Conservation (phyloP, 768 basidiomycete species). For the Boletus tomentosulus region DNA sequence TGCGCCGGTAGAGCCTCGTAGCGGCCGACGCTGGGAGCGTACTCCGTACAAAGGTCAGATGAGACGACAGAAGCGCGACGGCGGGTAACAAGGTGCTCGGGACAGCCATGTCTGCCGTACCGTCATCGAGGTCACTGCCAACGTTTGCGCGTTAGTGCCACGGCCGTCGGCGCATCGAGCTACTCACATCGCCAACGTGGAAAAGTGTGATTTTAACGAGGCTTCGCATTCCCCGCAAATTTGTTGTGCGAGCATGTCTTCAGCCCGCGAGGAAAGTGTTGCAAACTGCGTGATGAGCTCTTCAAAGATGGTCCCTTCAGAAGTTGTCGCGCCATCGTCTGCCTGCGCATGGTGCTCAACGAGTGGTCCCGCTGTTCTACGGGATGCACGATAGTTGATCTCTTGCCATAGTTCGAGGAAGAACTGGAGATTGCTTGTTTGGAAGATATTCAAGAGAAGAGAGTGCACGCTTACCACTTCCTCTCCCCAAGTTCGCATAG, state of each 20-base stretch:
- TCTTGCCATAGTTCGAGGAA: constrained; percentile 89
- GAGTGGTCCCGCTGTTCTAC: constrained; percentile 49
- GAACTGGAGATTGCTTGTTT: constrained; percentile 49
- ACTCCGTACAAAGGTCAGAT: constrained; percentile 62
- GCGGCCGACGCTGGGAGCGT: constrained; percentile 57
- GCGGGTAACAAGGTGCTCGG: constrained; percentile 72
- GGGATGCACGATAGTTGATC: constrained; percentile 57
- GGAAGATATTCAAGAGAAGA: neutral
- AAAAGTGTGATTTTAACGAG: constrained; percentile 69
- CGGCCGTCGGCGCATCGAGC: neutral
- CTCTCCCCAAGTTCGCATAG: constrained; percentile 83
- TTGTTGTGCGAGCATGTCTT: constrained; percentile 84
- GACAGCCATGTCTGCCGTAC: constrained; percentile 40
- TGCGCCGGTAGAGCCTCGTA: constrained; percentile 68
- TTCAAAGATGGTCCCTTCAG: constrained; percentile 75
- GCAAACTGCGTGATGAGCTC: constrained; percentile 64
- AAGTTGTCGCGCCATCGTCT: constrained; percentile 28
- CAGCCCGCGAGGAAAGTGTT: constrained; percentile 60
- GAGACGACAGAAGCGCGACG: constrained; percentile 75
- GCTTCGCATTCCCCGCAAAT: constrained; percentile 78
- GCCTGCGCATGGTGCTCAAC: constrained; percentile 37
- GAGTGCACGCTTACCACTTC: constrained; percentile 61
- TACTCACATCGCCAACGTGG: constrained; percentile 43
- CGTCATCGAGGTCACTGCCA: constrained; percentile 13
- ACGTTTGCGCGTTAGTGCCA: neutral